Evolutionary conservation across 805 yeast genomes (phyloP), one percentile per base, ranked within the genome.

Genomic region (Nakazawaea molendinolei): DNA sequence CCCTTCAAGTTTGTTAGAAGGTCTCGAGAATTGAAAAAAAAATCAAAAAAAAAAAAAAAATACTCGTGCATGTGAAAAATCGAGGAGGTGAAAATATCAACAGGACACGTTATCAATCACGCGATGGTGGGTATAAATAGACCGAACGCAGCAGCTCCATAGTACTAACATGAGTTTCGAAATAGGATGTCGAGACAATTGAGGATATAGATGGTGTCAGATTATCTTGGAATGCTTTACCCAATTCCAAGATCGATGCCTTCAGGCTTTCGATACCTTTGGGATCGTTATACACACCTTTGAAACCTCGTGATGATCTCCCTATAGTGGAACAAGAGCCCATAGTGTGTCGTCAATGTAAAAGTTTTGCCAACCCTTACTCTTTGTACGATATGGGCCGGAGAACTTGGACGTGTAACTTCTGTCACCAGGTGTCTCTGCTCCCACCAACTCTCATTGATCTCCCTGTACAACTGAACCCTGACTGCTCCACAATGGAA

Each of bases 161-260:
- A 9, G 23, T 19, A 29, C 23, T 22, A 30, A 13, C 13, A 5
- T 13, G 19, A 23, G 15, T 17, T 28, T 29, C 30, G 5, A 8
- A 14, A 19, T 20, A 38, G 41, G 41, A 38, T 25, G 71, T 74
- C 46, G 78, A 73, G 48, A 62, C 62, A 13, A 58, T 69, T 46
- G 95, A 84, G 53, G 92, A 84, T 52, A 53, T 58, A 36, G 81
- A 82, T 46, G 92, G 92, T 32, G 72, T 81, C 27, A 71, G 92
- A 48, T 68, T 79, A 53, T 68, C 89, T 5, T 84, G 92, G 87
- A 81, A 79, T 51, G 60, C 63, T 8, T 55, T 78, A 10, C 83
- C 84, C 5, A 60, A 67, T 28, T 61, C 74, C n/a, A 70, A 67
- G 47, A 58, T 65, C 28, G 78, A 74, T 32, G 70, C 72, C 34